Evolutionary conservation across 768 basidiomycete genomes (phyloP), one percentile per base, ranked within the genome.

Genomic region (Amanita muscaria): DNA sequence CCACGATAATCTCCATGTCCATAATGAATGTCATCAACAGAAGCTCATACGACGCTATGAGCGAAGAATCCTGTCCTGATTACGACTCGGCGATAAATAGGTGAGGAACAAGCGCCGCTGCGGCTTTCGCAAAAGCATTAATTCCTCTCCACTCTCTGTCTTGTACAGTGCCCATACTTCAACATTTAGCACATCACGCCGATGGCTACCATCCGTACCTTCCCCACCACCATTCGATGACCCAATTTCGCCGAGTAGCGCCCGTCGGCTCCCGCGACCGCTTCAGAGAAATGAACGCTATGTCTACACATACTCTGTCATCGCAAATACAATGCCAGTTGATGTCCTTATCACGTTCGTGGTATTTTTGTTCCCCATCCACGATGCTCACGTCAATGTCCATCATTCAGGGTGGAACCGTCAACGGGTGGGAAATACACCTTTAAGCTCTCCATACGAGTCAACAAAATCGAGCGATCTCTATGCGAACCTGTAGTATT

Each of bases 331-430:
- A 15, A 68, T 71, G 1, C 72, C 72, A 3, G 43, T 76, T 27
- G 66, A 73, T 35, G 70, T 80, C 48, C 50, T 68, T 38, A 70
- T 81, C 19, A 67, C 72, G 79, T 80, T 55, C 53, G 77, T 60
- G 32, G 19, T 14, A 12, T 39, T 35, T 18, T 25, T 22, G 15
- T 25, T 25, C 27, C 40, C 24, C 22, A 3, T 35, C 33, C 31
- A 15, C 35, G 12, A 44, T 14, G 11, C 19, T 18, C 29, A 40
- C 31, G 15, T 33, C 35, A 16, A 39, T 27, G 11, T 37, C 27
- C 35, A 30, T 40, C 15, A 21, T 29, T 38, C 44, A 75, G 74
- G 9, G 74, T 74, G 35, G 71, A 74, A 54, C 69, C 73, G 46
- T 63, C 70, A n/a, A 53, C 55, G 21, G 54, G 65, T 4, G 72